Conservation (phyloP, 768 basidiomycete genomes). For the Imleria badia region DNA sequence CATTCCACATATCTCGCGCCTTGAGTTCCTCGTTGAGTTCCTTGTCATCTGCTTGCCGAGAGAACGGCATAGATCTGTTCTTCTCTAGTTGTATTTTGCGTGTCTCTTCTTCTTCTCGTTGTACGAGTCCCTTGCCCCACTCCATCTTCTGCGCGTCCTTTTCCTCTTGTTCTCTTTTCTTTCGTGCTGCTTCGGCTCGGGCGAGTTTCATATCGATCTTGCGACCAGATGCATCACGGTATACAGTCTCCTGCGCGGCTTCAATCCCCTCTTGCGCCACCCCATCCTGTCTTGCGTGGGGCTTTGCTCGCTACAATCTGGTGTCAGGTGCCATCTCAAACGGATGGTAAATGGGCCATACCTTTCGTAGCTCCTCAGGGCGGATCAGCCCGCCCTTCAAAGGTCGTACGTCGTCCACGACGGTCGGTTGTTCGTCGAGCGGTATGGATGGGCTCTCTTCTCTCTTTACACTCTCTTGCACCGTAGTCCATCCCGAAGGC, state of each 20-base stretch:
- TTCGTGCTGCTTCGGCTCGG: constrained; percentile 77
- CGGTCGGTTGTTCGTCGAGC: constrained; percentile 67
- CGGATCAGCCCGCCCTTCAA: constrained; percentile 79
- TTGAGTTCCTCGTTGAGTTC: constrained; percentile 85
- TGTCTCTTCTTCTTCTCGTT: constrained; percentile 77
- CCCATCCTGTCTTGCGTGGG: constrained; percentile 34
- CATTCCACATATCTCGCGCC: constrained; percentile 87
- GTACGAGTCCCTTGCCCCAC: constrained; percentile 96
- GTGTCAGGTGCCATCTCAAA: not conserved
- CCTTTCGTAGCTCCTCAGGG: constrained; percentile 70
- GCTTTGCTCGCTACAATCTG: constrained; percentile 37
- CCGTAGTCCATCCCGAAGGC: constrained; percentile 65
- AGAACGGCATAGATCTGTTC: constrained; percentile 64
- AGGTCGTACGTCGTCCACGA: constrained; percentile 46
- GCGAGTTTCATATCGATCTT: constrained; percentile 88
- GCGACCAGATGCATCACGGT: constrained; percentile 86
- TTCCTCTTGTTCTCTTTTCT: constrained; percentile 81
- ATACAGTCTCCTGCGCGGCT: constrained; percentile 84
- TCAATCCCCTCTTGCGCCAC: constrained; percentile 49
- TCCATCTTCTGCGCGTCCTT: constrained; percentile 91
- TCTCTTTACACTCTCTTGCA: constrained; percentile 51
- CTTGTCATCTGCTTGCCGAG: constrained; percentile 77
- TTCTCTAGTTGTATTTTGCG: constrained; percentile 64
- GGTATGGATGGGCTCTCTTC: constrained; percentile 53
- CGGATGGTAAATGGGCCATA: constrained; percentile 9